Percentiles rank a stretch among this genome's conserved stretches.
phyloP scores from a whole-genome alignment of 495 filamentous ascomycete species.

The Aspergillus cristatus region DNA sequence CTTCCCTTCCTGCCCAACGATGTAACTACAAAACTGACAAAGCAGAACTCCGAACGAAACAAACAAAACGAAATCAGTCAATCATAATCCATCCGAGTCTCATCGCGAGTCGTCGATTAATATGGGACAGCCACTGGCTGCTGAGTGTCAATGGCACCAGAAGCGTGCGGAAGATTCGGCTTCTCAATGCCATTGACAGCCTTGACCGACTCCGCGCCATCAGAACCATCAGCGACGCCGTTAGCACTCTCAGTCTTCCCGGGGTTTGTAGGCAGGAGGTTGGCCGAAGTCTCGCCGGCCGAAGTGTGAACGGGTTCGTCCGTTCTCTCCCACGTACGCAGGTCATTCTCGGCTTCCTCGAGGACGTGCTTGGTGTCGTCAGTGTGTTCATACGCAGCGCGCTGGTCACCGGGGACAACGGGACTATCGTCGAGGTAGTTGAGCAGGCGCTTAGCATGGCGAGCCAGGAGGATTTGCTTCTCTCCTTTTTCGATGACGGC shows the following conservation, averaged over 20 bases:
- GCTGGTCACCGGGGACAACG: slow-evolving; percentile 75
- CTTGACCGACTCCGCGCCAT: too few species aligned
- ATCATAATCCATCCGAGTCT: too few species aligned
- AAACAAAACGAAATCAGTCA: too few species aligned
- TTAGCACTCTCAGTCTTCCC: not conserved
- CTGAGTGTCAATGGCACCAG: not conserved
- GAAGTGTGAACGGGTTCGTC: slow-evolving; percentile 40
- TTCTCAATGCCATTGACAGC: not conserved
- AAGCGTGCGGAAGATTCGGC: not conserved
- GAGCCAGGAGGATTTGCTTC: slow-evolving; percentile 89
- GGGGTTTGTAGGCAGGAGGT: slow-evolving; percentile 2
- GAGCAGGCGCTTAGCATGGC: slow-evolving; percentile 75
- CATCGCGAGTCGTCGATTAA: too few species aligned
- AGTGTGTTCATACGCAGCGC: slow-evolving; percentile 53
- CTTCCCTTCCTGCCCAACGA: too few species aligned
- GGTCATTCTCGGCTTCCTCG: slow-evolving; percentile 86
- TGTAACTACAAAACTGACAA: too few species aligned
- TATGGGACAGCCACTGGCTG: slow-evolving; percentile 4
- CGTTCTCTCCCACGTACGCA: slow-evolving; percentile 62
- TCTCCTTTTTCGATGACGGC: slow-evolving; percentile 91
- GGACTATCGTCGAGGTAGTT: slow-evolving; percentile 87
- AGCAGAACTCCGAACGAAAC: too few species aligned
- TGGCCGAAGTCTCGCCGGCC: slow-evolving; percentile 3
- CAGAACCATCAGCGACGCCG: not conserved
- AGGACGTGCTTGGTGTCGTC: slow-evolving; percentile 67